These are phyloP conservation scores for Ogataea minuta DNA, from an alignment of 805 yeast species.

Conservation along the genomic window DNA sequence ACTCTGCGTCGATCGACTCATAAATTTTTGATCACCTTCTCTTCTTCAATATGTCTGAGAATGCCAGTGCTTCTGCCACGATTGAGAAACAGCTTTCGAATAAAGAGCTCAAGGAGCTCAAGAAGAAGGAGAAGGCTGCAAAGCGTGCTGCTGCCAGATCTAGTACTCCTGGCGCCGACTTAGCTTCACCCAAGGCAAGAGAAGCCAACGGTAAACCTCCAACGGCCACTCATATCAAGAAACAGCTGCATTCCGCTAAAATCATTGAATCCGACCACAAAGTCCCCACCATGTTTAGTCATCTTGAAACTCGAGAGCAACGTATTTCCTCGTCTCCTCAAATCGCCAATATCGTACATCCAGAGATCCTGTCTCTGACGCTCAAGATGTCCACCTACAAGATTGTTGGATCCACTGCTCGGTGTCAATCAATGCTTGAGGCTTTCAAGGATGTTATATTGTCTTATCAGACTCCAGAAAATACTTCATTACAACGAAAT, in stretches of 20 bases:
- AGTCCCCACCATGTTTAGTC: constrained; percentile 70
- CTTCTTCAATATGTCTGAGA: constrained; percentile 7
- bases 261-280: constrained; percentile 42
- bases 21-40: constrained; percentile 3
- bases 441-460: constrained; percentile 77
- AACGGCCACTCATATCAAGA: constrained; percentile 51
- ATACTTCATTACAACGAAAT: constrained; percentile 82
- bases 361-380: constrained; percentile 74
- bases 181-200: constrained; percentile 13
- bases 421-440: constrained; percentile 80
- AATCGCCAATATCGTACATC: constrained; percentile 75
- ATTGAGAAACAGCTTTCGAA: constrained; percentile 44
- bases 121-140: constrained; percentile 88
- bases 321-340: constrained; percentile 57
- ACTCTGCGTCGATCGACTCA: constrained; percentile 13
- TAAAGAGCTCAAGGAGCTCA: constrained; percentile 82
- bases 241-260: constrained; percentile 52
- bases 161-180: constrained; percentile 38
- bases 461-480: constrained; percentile 82
- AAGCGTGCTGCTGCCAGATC: constrained; percentile 82
- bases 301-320: constrained; percentile 77
- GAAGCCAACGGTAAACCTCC: constrained; percentile 37
- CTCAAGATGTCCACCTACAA: constrained; percentile 79
- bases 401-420: constrained; percentile 84
- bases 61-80: constrained; percentile 2